A percentile compares a stretch with the other conserved stretches of the same genome.
Evolutionary conservation across 2,329 filamentous ascomycete species (phyloP).

Genomic region (Ramularia endophylla): DNA sequence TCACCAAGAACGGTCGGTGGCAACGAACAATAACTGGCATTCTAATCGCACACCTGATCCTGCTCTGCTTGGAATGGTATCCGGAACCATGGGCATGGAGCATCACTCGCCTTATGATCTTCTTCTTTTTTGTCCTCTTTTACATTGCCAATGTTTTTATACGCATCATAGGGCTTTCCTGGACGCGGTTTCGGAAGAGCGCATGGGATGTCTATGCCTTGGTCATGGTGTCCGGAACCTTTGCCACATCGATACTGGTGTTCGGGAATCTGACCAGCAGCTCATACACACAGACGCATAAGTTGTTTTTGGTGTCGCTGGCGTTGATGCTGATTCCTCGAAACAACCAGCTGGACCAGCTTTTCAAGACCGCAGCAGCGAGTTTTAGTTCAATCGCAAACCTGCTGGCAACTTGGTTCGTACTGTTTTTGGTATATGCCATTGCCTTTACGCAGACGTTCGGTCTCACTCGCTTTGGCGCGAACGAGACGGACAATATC

Average conservation of each 20-base stretch:
- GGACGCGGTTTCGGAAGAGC: slow-evolving; percentile 84
- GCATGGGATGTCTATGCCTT: slow-evolving; percentile 94
- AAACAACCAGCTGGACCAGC: slow-evolving; percentile 93
- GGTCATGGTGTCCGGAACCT: slow-evolving; percentile 69
- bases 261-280: slow-evolving; percentile 52
- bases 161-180: slow-evolving; percentile 81
- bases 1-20: slow-evolving; percentile 92
- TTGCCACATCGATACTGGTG: slow-evolving; percentile 73
- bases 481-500: slow-evolving; percentile 65
- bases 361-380: slow-evolving; percentile 97
- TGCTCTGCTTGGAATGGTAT: slow-evolving; percentile 83
- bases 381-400: slow-evolving; percentile 88
- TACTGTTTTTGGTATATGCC: slow-evolving; percentile 91
- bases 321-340: slow-evolving; percentile 86
- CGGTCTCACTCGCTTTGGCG: slow-evolving; percentile 82
- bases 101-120: slow-evolving; percentile 54
- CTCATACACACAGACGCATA: slow-evolving; percentile 77
- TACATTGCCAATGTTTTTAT: slow-evolving; percentile 80
- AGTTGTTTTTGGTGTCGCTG: slow-evolving; percentile 87
- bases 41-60: slow-evolving; percentile 72
- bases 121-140: slow-evolving; percentile 69
- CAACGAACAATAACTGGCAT: slow-evolving; percentile 73
- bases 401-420: slow-evolving; percentile 91
- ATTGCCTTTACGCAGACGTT: slow-evolving; percentile 96
- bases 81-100: slow-evolving; percentile 69